These are phyloP conservation scores for Mycoemilia scoparia DNA, from an alignment of 192 early-diverging fungal genomes.

Conservation along the genomic window DNA sequence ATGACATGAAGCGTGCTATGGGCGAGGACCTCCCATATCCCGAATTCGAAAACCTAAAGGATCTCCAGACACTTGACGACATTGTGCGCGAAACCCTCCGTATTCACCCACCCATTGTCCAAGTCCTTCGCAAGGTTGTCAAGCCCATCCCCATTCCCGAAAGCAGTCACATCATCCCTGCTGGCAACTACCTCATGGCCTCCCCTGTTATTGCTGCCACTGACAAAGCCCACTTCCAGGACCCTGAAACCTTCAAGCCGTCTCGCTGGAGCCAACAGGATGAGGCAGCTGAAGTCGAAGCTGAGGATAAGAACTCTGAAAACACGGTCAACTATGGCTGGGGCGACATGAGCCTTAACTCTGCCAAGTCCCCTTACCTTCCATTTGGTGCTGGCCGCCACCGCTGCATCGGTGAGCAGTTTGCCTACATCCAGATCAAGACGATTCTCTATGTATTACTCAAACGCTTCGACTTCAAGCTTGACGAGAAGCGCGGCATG, in stretches of 20 bases:
- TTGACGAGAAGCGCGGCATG: conserved; percentile 48
- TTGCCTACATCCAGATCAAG: conserved; percentile 93
- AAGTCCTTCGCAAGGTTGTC: conserved; percentile 84
- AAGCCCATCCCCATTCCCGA: conserved; percentile 44
- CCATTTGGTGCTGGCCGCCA: conserved; percentile 97
- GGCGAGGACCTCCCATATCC: conserved; percentile 32
- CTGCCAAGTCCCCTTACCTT: conserved; percentile 65
- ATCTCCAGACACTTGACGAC: conserved; percentile 56
- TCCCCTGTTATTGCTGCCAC: conserved; percentile 63
- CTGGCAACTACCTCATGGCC: conserved; percentile 72
- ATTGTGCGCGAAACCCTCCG: conserved; percentile 83
- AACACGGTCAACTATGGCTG: conserved; percentile 54
- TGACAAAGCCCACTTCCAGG: conserved; percentile 60
- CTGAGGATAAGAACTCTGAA: conserved; percentile 32
- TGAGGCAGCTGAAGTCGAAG: conserved; percentile 35
- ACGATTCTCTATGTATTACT: conserved; percentile 71
- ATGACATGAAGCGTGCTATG: conserved; percentile 47
- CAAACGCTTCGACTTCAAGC: conserved; percentile 51
- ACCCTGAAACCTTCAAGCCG: conserved; percentile 67
- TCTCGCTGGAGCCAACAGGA: conserved; percentile 46
- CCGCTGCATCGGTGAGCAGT: conserved; percentile 95
- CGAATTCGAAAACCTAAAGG: conserved; percentile 57
- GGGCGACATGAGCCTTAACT: conserved; percentile 35
- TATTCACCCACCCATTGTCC: conserved; percentile 82
- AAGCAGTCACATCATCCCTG: conserved; percentile 75